A percentile compares a stretch with the other conserved stretches of the same genome.
Evolutionary conservation across 2,329 filamentous ascomycete species (phyloP).

Genomic region (Fusarium albosuccineum): DNA sequence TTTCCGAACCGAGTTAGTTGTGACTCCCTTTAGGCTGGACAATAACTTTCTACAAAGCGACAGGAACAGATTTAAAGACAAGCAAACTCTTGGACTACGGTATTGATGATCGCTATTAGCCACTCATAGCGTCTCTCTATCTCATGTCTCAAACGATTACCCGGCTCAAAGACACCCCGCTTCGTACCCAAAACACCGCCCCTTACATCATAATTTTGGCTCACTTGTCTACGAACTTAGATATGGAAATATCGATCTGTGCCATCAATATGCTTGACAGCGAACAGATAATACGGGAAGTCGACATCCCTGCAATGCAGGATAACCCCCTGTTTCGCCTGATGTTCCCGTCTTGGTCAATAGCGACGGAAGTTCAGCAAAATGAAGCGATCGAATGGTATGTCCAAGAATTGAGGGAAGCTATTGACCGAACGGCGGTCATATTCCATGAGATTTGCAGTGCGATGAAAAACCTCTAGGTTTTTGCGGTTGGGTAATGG

Average conservation of each 20-base stretch:
- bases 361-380: not conserved
- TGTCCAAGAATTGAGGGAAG: not conserved
- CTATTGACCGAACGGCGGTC: not conserved
- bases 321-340: not conserved
- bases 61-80: too few relatives aligned
- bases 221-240: slow-evolving; percentile 24
- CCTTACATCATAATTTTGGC: not conserved
- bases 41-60: too few relatives aligned
- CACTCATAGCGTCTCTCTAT: too few relatives aligned
- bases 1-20: too few relatives aligned
- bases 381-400: not conserved
- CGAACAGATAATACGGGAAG: not conserved
- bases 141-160: too few relatives aligned
- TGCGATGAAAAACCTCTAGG: not conserved
- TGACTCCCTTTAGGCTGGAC: too few relatives aligned
- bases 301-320: slow-evolving; percentile 1
- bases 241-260: not conserved
- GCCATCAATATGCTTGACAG: not conserved
- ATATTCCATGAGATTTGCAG: not conserved
- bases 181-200: too few relatives aligned
- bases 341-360: slow-evolving; percentile 2
- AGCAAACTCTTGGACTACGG: too few relatives aligned
- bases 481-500: not conserved
- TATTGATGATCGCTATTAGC: too few relatives aligned
- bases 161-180: too few relatives aligned